These are phyloP conservation scores for Ustilago loliicola DNA, from an alignment of 1,284 basidiomycete genomes.

Conservation along the genomic window DNA sequence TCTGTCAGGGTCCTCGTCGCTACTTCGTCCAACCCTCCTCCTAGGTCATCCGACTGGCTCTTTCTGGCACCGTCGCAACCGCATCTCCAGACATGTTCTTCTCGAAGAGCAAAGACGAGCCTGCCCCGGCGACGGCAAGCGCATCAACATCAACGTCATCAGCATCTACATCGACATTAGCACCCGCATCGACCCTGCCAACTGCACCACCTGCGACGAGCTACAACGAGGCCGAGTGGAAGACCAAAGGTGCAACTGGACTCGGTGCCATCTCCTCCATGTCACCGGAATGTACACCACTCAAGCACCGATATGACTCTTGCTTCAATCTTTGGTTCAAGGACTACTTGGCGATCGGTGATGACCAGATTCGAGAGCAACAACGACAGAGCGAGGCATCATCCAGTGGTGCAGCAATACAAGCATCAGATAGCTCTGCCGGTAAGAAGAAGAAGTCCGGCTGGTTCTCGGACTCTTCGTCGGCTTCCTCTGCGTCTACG, in stretches of 20 bases:
- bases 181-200: not conserved
- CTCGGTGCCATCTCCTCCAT: constrained; percentile 72
- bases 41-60: not conserved
- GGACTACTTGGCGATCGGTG: constrained; percentile 78
- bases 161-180: constrained; percentile 7
- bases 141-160: constrained; percentile 16
- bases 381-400: constrained; percentile 71
- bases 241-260: constrained; percentile 39
- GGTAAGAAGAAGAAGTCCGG: constrained; percentile 34
- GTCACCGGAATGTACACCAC: constrained; percentile 84
- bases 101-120: constrained; percentile 20
- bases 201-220: not conserved
- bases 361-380: constrained; percentile 63
- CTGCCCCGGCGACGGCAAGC: constrained; percentile 7
- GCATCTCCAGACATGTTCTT: constrained; percentile 33
- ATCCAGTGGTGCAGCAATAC: constrained; percentile 8
- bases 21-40: not conserved
- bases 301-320: constrained; percentile 88
- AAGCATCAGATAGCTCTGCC: constrained; percentile 2
- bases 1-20: constrained; percentile 17
- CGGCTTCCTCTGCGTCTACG: constrained; percentile 22
- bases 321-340: constrained; percentile 98
- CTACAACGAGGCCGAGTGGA: constrained; percentile 21
- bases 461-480: constrained; percentile 40
- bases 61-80: not conserved